Evolutionary conservation across 768 basidiomycete species (phyloP), one percentile per base, ranked within the genome.

Genomic region (Hypholoma sublateritium): DNA sequence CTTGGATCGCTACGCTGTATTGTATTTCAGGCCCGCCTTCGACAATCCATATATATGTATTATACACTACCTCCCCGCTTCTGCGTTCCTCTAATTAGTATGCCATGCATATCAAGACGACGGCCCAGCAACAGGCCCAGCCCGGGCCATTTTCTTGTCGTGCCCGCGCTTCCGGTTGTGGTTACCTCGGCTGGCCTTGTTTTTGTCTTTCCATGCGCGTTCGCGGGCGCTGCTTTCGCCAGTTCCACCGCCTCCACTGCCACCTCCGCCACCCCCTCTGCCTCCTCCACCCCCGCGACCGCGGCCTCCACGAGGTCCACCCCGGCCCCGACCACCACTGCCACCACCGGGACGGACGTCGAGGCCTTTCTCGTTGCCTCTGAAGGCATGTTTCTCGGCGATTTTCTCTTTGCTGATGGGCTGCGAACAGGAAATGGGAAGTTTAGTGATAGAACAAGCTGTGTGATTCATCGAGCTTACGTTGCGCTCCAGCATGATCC

Each of bases 121-220:
- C 6, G 63, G 63, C 24, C 63, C 63, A 32, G 58, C 58, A 12
- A 76, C 80, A n/a, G 68, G 71, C 13, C 84, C 89, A 55, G 76
- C 83, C 57, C 77, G 81, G 9, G 83, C 80, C 89, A 95, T 86
- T 76, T 97, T 97, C 72, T 86, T 90, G 70, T 95, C 95, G 65
- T 92, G 89, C 0, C 92, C 95, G 51, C 90, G 75, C 70, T 90
- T 93, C 32, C 93, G 78, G 58, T 86, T 80, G 65, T 85, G 86
- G 64, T 93, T 94, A 2, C 70, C 85, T 47, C 81, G 75, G 50
- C 85, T 87, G 13, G 89, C 83, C 71, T 88, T 92, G 63, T 88
- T 83, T 69, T 84, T 90, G 62, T 89, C 88, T 66, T 89, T 92
- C 76, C 80, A 84, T 1, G 89, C 84, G 43, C 87, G 78, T 53